These are phyloP conservation scores for Hypoxylon crocopeplum DNA, from an alignment of 495 filamentous ascomycete genomes.

Conservation along the genomic window DNA sequence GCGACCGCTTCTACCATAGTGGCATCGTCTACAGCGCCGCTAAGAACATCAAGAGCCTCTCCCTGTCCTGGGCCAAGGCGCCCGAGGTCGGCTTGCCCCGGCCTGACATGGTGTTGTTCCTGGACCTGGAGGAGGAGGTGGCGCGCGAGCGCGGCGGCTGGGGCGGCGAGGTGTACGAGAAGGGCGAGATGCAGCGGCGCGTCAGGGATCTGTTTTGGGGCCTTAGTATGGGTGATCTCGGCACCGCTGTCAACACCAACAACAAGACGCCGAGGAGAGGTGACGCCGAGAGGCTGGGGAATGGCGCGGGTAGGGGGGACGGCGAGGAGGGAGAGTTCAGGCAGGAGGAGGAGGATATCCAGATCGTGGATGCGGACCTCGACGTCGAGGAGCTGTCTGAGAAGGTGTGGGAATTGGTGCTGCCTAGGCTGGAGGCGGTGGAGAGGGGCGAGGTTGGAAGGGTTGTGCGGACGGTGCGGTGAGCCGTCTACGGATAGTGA, in stretches of 20 bases:
- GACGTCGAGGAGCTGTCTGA: constrained; percentile 58
- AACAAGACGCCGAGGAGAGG: constrained; percentile 18
- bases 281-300: constrained; percentile 28
- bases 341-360: constrained; percentile 61
- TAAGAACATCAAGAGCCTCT: constrained; percentile 73
- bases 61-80: constrained; percentile 76
- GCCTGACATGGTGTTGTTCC: constrained; percentile 87
- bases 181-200: constrained; percentile 77
- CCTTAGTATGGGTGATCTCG: constrained; percentile 54
- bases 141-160: constrained; percentile 81
- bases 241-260: constrained; percentile 27
- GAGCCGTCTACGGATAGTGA: background rate
- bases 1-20: constrained; percentile 93
- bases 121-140: constrained; percentile 76
- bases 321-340: constrained; percentile 49
- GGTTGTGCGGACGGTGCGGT: constrained; percentile 50
- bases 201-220: constrained; percentile 78
- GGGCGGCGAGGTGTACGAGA: constrained; percentile 90
- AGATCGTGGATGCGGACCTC: constrained; percentile 60
- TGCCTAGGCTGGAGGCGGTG: constrained; percentile 52
- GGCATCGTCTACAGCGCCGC: constrained; percentile 96
- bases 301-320: constrained; percentile 30
- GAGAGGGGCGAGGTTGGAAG: constrained; percentile 54
- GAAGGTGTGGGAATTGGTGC: constrained; percentile 58
- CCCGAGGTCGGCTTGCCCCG: constrained; percentile 88